A percentile compares a stretch with the other conserved stretches of the same genome.
Evolutionary conservation across 371 early-diverging fungal species (phyloP).

Genomic region (Rhizomucor miehei): DNA sequence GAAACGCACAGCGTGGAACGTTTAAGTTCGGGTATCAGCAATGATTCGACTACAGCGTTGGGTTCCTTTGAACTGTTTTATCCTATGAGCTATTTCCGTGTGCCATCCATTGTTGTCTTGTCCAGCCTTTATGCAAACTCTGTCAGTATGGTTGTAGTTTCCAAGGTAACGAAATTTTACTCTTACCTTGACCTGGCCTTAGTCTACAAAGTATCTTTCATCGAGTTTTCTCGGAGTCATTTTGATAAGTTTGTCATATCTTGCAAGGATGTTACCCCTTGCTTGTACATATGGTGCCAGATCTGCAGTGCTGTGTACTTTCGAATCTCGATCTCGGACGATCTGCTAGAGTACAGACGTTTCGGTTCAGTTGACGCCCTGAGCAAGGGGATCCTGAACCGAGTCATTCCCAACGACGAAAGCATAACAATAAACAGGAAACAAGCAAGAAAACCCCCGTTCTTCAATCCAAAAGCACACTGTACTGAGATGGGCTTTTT

Average conservation of each 20-base stretch:
- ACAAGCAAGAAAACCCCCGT: too few relatives aligned
- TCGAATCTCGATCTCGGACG: background rate
- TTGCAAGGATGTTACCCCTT: constrained; percentile 52
- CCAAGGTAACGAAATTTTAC: background rate
- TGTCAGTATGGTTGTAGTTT: background rate
- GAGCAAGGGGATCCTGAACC: too few relatives aligned
- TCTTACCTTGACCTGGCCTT: constrained; percentile 61
- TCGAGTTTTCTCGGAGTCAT: constrained; percentile 45
- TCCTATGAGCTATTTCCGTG: constrained; percentile 19
- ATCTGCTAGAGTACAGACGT: background rate
- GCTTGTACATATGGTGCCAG: constrained; percentile 66
- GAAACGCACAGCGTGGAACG: constrained; percentile 87
- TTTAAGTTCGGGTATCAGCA: constrained; percentile 65
- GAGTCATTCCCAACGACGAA: too few relatives aligned
- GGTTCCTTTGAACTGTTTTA: constrained; percentile 32
- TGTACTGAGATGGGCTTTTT: constrained; percentile 2
- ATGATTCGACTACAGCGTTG: constrained; percentile 61
- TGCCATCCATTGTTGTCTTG: constrained; percentile 8
- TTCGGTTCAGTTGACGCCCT: background rate
- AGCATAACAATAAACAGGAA: too few relatives aligned
- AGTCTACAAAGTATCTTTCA: constrained; percentile 50
- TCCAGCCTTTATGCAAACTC: constrained; percentile 8
- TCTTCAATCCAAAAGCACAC: background rate
- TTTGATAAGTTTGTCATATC: constrained; percentile 68
- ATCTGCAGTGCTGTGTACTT: constrained; percentile 59